Evolutionary conservation across 2,329 filamentous ascomycete species (phyloP).

Genomic region (Fusarium sp.): DNA sequence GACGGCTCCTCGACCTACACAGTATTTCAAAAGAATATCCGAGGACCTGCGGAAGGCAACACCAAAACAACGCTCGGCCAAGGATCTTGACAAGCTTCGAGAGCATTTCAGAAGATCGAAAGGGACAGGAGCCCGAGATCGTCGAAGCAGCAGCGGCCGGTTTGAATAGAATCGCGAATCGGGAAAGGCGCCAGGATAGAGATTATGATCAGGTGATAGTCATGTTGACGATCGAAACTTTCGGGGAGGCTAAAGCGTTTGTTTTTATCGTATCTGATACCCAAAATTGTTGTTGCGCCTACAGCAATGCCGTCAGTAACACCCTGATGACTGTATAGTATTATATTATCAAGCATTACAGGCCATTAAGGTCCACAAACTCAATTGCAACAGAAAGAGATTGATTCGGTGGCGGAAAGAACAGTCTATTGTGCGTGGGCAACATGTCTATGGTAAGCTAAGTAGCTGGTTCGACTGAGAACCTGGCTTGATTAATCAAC

Average conservation of each 20-base stretch:
- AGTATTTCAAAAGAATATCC: constrained; percentile 36
- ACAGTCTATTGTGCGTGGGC: constrained; percentile 47
- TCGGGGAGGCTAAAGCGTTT: neutral
- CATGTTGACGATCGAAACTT: neutral
- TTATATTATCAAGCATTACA: neutral
- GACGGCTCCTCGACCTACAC: constrained; percentile 30
- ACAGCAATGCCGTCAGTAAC: neutral
- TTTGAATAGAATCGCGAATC: neutral
- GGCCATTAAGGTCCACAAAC: neutral
- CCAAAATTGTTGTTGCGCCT: neutral
- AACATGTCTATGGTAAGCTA: constrained; percentile 43
- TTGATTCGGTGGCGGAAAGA: constrained; percentile 37
- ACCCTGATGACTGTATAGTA: neutral
- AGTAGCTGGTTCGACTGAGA: constrained; percentile 35
- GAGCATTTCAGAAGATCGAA: constrained; percentile 42
- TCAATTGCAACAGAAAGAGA: neutral
- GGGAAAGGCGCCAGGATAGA: neutral
- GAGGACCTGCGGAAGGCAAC: constrained; percentile 21
- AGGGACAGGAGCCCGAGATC: neutral
- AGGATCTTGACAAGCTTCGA: constrained; percentile 39
- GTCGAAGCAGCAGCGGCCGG: constrained; percentile 24
- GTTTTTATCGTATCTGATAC: constrained; percentile 19
- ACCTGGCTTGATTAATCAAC: constrained; percentile 29
- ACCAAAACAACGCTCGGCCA: constrained; percentile 23
- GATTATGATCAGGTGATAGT: neutral